These are phyloP conservation scores for Mycosarcoma maydis DNA, from an alignment of 1,284 basidiomycete species.

Conservation along the genomic window DNA sequence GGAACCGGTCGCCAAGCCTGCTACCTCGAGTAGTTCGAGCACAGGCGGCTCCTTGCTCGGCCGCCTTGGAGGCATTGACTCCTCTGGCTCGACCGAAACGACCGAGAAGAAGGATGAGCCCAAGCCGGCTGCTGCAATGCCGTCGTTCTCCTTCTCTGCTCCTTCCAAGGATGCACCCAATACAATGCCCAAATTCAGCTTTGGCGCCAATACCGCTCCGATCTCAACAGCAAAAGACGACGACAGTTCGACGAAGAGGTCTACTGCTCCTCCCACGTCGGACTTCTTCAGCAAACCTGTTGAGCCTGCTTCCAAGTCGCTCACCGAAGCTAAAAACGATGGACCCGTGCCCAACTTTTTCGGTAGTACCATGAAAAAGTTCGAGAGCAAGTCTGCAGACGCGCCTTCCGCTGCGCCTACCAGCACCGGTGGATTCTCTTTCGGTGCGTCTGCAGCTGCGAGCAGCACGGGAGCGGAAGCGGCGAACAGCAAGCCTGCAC, in stretches of 20 bases:
- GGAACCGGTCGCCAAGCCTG: slow-evolving; percentile 4
- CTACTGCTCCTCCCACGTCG: slow-evolving; percentile 20
- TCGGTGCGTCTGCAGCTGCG: slow-evolving; percentile 9
- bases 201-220: slow-evolving; percentile 19
- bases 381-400: slow-evolving; percentile 24
- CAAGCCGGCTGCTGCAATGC: slow-evolving; percentile 9
- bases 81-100: slow-evolving; percentile 31
- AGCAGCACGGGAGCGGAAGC: neutral
- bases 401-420: slow-evolving; percentile 6
- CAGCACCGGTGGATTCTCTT: slow-evolving; percentile 8
- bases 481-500: slow-evolving; percentile 4
- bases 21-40: neutral
- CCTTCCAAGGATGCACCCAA: slow-evolving; percentile 30
- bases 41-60: slow-evolving; percentile 12
- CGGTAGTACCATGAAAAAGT: slow-evolving; percentile 46
- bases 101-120: slow-evolving; percentile 25
- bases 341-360: slow-evolving; percentile 62
- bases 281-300: slow-evolving; percentile 47
- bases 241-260: slow-evolving; percentile 12
- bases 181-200: slow-evolving; percentile 41
- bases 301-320: slow-evolving; percentile 17
- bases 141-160: slow-evolving; percentile 45
- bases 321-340: slow-evolving; percentile 49
- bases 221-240: slow-evolving; percentile 8
- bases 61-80: slow-evolving; percentile 49